Evolutionary conservation across 148 eudicot species (phyloP).

Genomic region (Silene uniflora): DNA sequence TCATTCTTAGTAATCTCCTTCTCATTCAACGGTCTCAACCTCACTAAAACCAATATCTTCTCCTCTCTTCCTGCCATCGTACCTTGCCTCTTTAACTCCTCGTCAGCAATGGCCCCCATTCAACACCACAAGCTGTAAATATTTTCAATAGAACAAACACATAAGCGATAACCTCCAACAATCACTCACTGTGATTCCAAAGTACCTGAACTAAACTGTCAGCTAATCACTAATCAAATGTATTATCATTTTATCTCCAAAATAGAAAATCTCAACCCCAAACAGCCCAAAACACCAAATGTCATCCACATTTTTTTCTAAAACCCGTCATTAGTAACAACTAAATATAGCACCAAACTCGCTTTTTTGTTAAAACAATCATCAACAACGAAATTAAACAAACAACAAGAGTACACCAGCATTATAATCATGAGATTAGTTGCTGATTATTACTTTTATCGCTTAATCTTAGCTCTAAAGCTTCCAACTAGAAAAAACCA

Average conservation of each 20-base stretch:
- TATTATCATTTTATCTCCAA: neutral
- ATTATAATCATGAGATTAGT: slow-evolving; percentile 47
- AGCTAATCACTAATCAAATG: neutral
- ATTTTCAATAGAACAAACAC: slow-evolving; percentile 21
- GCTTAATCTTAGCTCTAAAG: slow-evolving; percentile 50
- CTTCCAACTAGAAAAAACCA: slow-evolving; percentile 25
- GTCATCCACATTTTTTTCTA: neutral
- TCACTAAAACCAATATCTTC: slow-evolving; percentile 87
- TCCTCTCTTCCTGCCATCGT: slow-evolving; percentile 53
- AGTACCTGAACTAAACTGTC: slow-evolving; percentile 23
- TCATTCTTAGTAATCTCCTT: slow-evolving; percentile 69
- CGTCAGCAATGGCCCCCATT: slow-evolving; percentile 68
- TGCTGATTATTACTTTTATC: slow-evolving; percentile 40
- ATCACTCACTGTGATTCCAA: slow-evolving; percentile 14
- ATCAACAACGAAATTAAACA: slow-evolving; percentile 14
- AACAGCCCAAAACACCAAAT: slow-evolving; percentile 38
- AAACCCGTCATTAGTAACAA: neutral
- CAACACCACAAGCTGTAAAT: slow-evolving; percentile 16
- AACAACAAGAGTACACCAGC: slow-evolving; percentile 17
- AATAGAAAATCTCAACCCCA: slow-evolving; percentile 29
- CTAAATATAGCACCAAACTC: slow-evolving; percentile 23
- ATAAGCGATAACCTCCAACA: slow-evolving; percentile 11
- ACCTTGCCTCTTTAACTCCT: slow-evolving; percentile 56
- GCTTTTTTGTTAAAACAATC: slow-evolving; percentile 7
- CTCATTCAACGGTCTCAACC: slow-evolving; percentile 84